phyloP scores from a whole-genome alignment of 306 rosid species.

The Urtica urens region DNA sequence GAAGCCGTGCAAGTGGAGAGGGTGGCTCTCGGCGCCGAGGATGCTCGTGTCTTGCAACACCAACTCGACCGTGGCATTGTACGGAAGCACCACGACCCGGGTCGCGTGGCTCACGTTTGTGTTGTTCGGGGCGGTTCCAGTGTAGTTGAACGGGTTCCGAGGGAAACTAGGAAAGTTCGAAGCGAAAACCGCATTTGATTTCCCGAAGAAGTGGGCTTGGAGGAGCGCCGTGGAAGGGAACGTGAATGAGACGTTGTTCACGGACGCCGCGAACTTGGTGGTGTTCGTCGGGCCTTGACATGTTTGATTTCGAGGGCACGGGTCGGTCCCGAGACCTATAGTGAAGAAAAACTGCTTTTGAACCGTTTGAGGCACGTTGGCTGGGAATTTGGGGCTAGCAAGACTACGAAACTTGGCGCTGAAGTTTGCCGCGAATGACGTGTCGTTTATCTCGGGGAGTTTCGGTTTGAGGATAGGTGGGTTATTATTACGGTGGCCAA shows the following conservation, averaged over 20 bases:
- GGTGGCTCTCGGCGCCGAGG: slow-evolving; percentile 70
- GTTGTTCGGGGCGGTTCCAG: slow-evolving; percentile 19
- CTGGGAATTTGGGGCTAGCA: slow-evolving; percentile 42
- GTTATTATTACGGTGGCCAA: slow-evolving; percentile 1
- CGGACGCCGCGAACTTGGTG: slow-evolving; percentile 45
- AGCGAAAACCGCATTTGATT: slow-evolving; percentile 20
- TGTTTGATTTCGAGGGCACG: slow-evolving; percentile 50
- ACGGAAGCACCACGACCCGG: slow-evolving; percentile 20
- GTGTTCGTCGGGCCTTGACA: slow-evolving; percentile 66
- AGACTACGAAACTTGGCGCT: slow-evolving; percentile 32
- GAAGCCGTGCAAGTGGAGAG: slow-evolving; percentile 69
- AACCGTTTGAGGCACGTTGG: slow-evolving; percentile 41
- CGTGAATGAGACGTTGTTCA: slow-evolving; percentile 47
- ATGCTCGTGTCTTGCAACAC: slow-evolving; percentile 56
- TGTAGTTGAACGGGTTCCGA: slow-evolving; percentile 15
- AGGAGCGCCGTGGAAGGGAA: slow-evolving; percentile 51
- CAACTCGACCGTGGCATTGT: slow-evolving; percentile 22
- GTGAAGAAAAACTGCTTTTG: slow-evolving; percentile 48
- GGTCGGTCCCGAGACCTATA: slow-evolving; percentile 47
- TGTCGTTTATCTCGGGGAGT: slow-evolving; percentile 42
- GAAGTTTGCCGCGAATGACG: slow-evolving; percentile 42
- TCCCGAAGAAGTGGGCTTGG: slow-evolving; percentile 37
- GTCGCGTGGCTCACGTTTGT: slow-evolving; percentile 15
- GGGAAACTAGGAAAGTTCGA: slow-evolving; percentile 49
- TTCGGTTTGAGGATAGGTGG: slow-evolving; percentile 28